Conservation (phyloP, 345 rosid species). For the Triadica sebifera region DNA sequence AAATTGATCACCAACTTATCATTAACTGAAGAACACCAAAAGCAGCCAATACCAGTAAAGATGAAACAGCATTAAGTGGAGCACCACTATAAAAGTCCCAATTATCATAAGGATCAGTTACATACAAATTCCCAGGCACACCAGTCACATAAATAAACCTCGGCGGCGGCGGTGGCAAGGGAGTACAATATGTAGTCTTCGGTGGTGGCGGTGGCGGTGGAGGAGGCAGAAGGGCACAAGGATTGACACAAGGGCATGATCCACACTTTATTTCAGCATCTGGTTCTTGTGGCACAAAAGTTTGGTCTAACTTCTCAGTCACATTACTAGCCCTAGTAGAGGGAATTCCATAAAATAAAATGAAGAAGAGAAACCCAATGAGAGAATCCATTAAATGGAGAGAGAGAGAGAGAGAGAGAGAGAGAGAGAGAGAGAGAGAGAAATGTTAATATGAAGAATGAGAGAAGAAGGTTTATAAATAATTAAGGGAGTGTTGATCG, state of each 20-base stretch:
- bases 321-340: slow-evolving; percentile 5
- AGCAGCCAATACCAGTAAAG: slow-evolving; percentile 27
- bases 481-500: too few species aligned
- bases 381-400: not conserved
- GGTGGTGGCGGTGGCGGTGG: slow-evolving; percentile 23
- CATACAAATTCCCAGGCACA: slow-evolving; percentile 46
- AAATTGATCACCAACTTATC: slow-evolving; percentile 7
- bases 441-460: not conserved
- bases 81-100: slow-evolving; percentile 40
- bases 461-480: not conserved
- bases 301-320: slow-evolving; percentile 23
- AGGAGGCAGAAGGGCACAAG: slow-evolving; percentile 42
- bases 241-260: slow-evolving; percentile 49
- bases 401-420: too few species aligned
- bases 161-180: slow-evolving; percentile 43
- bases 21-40: slow-evolving; percentile 22
- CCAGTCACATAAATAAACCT: slow-evolving; percentile 45
- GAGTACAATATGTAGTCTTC: slow-evolving; percentile 26
- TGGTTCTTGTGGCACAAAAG: slow-evolving; percentile 7
- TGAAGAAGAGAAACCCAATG: slow-evolving; percentile 13
- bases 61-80: not conserved
- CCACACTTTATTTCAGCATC: slow-evolving; percentile 40
- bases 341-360: slow-evolving; percentile 15
- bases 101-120: slow-evolving; percentile 29
- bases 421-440: not conserved